Percentiles rank a stretch among this genome's conserved stretches.
phyloP scores from a whole-genome alignment of 1,284 basidiomycete species.

The Ganoderma multipileum region DNA sequence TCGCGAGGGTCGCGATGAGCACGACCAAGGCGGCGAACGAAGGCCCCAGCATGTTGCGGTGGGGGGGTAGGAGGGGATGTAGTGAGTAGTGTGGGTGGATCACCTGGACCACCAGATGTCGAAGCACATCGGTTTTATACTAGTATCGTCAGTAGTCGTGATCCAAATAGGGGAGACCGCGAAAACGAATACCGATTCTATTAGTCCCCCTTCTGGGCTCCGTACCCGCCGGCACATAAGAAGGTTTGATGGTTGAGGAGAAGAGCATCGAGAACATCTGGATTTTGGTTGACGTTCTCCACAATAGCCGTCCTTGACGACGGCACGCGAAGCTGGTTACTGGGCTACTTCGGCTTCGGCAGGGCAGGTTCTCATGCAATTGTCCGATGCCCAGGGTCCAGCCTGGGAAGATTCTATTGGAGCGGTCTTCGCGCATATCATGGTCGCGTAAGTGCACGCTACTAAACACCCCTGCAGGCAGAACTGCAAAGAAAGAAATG shows the following conservation, averaged over 20 bases:
- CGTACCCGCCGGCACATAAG: constrained; percentile 14
- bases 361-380: constrained; percentile 18
- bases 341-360: constrained; percentile 3
- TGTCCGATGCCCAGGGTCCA: constrained; percentile 11
- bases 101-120: constrained; percentile 2
- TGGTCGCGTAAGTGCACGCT: not conserved
- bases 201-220: constrained; percentile 3
- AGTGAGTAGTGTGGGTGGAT: constrained; percentile 8
- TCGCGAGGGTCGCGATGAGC: constrained; percentile 14
- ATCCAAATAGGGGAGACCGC: constrained; percentile 14
- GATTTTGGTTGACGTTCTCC: constrained; percentile 7
- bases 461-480: not conserved
- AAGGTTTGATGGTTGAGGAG: constrained; percentile 19
- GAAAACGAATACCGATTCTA: constrained; percentile 6
- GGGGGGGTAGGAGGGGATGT: constrained; percentile 4
- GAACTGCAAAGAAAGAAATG: not conserved
- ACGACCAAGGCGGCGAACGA: constrained; percentile 16
- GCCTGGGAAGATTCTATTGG: constrained; percentile 2
- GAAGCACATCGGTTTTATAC: constrained; percentile 20
- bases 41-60: constrained; percentile 19
- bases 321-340: constrained; percentile 13
- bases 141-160: constrained; percentile 14
- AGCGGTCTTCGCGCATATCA: not conserved
- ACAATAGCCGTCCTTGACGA: constrained; percentile 31
- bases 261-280: constrained; percentile 3